Base-by-base conservation (phyloP, 2,329 filamentous ascomycete genomes). In the Penicillium occitanis region DNA sequence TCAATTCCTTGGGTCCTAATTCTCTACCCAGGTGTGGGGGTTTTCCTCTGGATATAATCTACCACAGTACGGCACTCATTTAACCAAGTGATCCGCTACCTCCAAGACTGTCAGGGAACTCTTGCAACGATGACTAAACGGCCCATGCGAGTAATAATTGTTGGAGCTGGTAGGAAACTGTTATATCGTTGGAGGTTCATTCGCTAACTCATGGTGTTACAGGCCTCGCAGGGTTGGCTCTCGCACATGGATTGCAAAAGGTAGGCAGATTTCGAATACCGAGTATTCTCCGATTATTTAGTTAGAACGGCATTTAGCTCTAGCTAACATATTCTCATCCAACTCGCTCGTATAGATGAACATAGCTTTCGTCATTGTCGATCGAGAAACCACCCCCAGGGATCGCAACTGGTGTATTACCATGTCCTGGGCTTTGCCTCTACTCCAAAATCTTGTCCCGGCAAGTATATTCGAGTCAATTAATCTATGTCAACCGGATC, bases 351-450 rank as follows among this genome's bases (percentile, higher is more conserved):
- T 19, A 2, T 30, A 61, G 63, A 61, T 61, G 44, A 65, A 61
- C 57, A 61, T 61, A 35, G 35, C 22, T 13, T 65, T 55, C 28
- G 63, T 57, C 28, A 65, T 65, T 22, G 63, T 65, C 25, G 63
- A 65, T 25, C 63, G 57, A 14, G 63, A 65, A 61, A 65, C 63
- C 5, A 25, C 48, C 3, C 57, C 63, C 1, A 46, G 57, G 61
- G 63, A 65, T 35, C 63, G 63, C 22, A 65, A 65, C 14, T 65
- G 63, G 57, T 59, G 46, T 25, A 65, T 65, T 13, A 61, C 63
- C 6, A 50, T 65, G 25, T 50, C 57, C 10, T 65, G 63, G 46
- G 46, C 63, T 2, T 30, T 61, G 35, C 46, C 63, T 19, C 46
- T 65, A 3, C 50, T 65, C n/a, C 33, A 65, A 61, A 57, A 65